A percentile compares a stretch with the other conserved stretches of the same genome.
These are phyloP conservation scores for Typha latifolia DNA, from an alignment of 176 grass and related monocot genomes.

Conservation along the genomic window DNA sequence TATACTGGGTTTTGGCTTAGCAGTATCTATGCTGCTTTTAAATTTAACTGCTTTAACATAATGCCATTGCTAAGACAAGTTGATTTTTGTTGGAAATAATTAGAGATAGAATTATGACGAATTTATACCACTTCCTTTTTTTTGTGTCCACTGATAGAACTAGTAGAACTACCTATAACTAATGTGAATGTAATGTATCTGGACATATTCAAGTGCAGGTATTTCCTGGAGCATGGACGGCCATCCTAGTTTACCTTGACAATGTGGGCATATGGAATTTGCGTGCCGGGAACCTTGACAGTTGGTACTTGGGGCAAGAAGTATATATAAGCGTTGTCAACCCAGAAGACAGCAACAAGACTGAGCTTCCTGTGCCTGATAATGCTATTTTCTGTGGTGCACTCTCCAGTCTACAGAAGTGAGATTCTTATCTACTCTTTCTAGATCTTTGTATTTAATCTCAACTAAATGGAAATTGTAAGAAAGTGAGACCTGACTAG, in stretches of 20 bases:
- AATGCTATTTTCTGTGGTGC: conserved; percentile 83
- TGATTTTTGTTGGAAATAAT: no score
- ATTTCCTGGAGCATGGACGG: conserved; percentile 87
- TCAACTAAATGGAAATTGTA: not conserved
- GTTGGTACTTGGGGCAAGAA: conserved; percentile 91
- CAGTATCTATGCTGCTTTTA: no score
- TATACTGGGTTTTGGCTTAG: no score
- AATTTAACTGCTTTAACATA: no score
- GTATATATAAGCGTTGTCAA: conserved; percentile 81
- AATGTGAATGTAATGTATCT: not conserved
- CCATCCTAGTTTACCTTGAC: conserved; percentile 85
- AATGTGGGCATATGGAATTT: conserved; percentile 94
- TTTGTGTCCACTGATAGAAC: not conserved
- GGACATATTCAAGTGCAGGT: conserved; percentile 40
- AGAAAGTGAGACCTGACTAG: not conserved
- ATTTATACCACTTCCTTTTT: not conserved
- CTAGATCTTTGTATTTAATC: not conserved
- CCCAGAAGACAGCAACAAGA: conserved; percentile 50
- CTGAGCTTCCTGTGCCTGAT: conserved; percentile 48
- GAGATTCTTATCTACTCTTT: conserved; percentile 19
- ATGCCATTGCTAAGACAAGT: no score
- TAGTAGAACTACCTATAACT: not conserved
- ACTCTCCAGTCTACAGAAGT: conserved; percentile 82
- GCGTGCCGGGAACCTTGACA: conserved; percentile 69
- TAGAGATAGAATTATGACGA: no score